A percentile compares a stretch with the other conserved stretches of the same genome.
phyloP scores from a whole-genome alignment of 164 flowering plant species.

The Magnolia officinalis region DNA sequence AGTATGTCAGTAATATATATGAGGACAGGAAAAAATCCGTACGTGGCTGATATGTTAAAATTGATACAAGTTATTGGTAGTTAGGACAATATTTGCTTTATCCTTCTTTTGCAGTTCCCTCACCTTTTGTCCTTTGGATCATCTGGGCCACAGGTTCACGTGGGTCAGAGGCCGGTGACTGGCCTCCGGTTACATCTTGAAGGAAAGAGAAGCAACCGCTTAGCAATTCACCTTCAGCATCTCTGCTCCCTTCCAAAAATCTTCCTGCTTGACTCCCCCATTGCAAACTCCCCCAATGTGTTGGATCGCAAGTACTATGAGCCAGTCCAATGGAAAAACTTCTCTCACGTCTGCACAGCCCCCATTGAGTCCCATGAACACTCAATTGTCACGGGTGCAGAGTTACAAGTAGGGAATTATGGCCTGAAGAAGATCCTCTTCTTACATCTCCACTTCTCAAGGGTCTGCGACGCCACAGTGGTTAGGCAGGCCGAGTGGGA shows the following conservation, averaged over 20 bases:
- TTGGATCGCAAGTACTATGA: constrained; percentile 69
- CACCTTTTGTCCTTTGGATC: not conserved
- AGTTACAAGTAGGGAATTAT: constrained; percentile 63
- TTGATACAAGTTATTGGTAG: too few relatives aligned
- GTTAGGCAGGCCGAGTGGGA: constrained; percentile 81
- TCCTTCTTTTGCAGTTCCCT: too few relatives aligned
- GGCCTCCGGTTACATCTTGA: constrained; percentile 79
- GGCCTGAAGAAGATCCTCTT: constrained; percentile 78
- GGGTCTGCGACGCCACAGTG: constrained; percentile 53
- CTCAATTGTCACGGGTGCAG: constrained; percentile 86
- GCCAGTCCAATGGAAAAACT: constrained; percentile 85
- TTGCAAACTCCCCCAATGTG: constrained; percentile 35
- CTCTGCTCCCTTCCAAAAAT: constrained; percentile 77
- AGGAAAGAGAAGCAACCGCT: constrained; percentile 74
- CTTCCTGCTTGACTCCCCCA: constrained; percentile 52
- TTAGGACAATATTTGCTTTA: too few relatives aligned
- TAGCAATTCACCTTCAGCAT: constrained; percentile 88
- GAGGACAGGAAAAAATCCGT: too few relatives aligned
- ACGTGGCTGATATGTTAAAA: too few relatives aligned
- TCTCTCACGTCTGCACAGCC: constrained; percentile 95
- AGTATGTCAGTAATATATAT: too few relatives aligned
- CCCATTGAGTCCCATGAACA: constrained; percentile 88
- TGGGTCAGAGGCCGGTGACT: constrained; percentile 79
- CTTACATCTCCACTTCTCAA: constrained; percentile 68
- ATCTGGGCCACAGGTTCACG: constrained; percentile 59